phyloP scores from a whole-genome alignment of 306 rosid species.

The Medicago arabica region DNA sequence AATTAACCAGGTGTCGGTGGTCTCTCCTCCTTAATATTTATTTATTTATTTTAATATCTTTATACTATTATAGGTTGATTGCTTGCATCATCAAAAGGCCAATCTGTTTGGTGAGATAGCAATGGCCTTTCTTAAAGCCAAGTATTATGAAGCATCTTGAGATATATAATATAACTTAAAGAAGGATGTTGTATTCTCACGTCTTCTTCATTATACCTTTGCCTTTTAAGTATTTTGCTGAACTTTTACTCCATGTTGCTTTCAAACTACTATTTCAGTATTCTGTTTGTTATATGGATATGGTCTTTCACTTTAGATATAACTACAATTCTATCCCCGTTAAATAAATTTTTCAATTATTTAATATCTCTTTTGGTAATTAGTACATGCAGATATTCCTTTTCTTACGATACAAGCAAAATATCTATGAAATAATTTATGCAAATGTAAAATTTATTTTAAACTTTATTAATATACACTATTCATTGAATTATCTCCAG shows the following conservation, averaged over 20 bases:
- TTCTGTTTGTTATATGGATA: not conserved
- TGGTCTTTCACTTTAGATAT: not conserved
- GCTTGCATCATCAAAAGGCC: conserved; percentile 46
- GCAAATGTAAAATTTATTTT: too few species aligned
- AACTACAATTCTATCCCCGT: not conserved
- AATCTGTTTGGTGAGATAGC: conserved; percentile 42
- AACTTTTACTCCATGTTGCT: conserved; percentile 23
- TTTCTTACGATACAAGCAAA: too few species aligned
- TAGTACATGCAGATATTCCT: too few species aligned
- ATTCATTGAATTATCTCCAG: too few species aligned
- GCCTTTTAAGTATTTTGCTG: not conserved
- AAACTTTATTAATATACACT: too few species aligned
- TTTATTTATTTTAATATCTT: not conserved
- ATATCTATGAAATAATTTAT: too few species aligned
- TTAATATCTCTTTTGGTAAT: not conserved
- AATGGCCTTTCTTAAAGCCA: conserved; percentile 34
- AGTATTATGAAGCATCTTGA: conserved; percentile 29
- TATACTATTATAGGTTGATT: conserved; percentile 16
- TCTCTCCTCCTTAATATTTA: conserved; percentile 2
- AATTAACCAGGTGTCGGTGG: conserved; percentile 65
- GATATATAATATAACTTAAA: conserved; percentile 5
- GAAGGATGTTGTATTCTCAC: conserved; percentile 30
- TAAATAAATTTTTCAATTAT: not conserved
- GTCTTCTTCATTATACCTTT: conserved; percentile 1
- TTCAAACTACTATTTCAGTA: conserved; percentile 20